Evolutionary conservation across 495 filamentous ascomycete genomes (phyloP), one percentile per base, ranked within the genome.

Genomic region (Darksidea phi): DNA sequence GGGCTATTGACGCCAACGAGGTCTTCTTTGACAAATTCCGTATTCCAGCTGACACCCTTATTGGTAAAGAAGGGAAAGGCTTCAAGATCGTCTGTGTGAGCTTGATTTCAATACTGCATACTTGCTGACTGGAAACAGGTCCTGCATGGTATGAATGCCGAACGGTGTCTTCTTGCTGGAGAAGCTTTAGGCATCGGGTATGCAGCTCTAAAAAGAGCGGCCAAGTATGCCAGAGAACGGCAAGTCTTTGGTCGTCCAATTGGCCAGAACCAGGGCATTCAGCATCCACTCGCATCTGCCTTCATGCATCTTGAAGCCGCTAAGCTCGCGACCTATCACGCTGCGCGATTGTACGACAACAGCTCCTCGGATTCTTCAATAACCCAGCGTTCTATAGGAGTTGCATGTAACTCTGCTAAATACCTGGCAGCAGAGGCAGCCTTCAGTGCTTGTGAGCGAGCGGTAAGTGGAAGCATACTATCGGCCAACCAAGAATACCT

Each of bases 71-170:
- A 67, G 83, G 82, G 42, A 76, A 88, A 55, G 88, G 88, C 2
- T 91, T 91, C 78, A 84, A 84, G 62, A 88, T 88, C 58, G 75
- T 92, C n/a, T n/a, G n/a, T n/a, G n/a, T n/a, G n/a, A n/a, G n/a
- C n/a, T n/a, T n/a, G n/a, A n/a, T n/a, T n/a, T n/a, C n/a, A n/a
- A n/a, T n/a, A n/a, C n/a, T n/a, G n/a, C n/a, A n/a, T n/a, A n/a
- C n/a, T n/a, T n/a, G n/a, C n/a, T n/a, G n/a, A n/a, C n/a, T n/a
- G n/a, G n/a, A n/a, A n/a, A n/a, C n/a, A n/a, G n/a, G n/a, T n/a
- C 38, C 78, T 91, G 6, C 88, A 91, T 71, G 88, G 89, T 21
- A 88, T 93, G 88, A 93, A 91, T 61, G 87, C 88, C 5, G 89
- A 93, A 72, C 82, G 88, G 26, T 88, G 86, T 68, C 80, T 91